Evolutionary conservation across 305 asterid species (phyloP).

Genomic region (Petunia hybrid): DNA sequence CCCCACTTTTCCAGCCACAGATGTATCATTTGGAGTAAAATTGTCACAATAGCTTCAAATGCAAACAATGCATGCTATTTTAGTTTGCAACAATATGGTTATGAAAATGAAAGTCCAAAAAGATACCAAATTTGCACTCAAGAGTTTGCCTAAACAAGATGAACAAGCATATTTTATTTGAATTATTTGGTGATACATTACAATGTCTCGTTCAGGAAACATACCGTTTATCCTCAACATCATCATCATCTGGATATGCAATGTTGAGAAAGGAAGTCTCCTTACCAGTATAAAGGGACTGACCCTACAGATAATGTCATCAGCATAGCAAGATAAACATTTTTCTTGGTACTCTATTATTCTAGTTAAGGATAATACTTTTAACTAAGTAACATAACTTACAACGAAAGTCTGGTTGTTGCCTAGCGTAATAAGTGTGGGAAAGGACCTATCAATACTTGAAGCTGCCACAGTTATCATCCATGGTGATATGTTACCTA

Average conservation of each 20-base stretch:
- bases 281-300: slow-evolving; percentile 48
- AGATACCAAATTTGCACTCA: no score
- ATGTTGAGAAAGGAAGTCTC: slow-evolving; percentile 38
- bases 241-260: slow-evolving; percentile 18
- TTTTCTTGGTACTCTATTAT: no score
- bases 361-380: background rate
- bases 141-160: no score
- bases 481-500: slow-evolving; percentile 40
- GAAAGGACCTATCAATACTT: slow-evolving; percentile 28
- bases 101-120: no score
- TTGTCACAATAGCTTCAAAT: slow-evolving; percentile 50
- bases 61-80: background rate
- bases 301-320: slow-evolving; percentile 34
- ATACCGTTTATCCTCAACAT: background rate
- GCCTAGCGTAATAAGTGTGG: slow-evolving; percentile 30
- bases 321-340: background rate
- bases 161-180: no score
- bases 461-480: slow-evolving; percentile 34
- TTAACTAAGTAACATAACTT: background rate
- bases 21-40: slow-evolving; percentile 34
- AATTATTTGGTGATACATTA: background rate
- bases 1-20: slow-evolving; percentile 51
- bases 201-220: background rate
- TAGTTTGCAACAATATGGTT: background rate
- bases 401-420: slow-evolving; percentile 29